phyloP scores from a whole-genome alignment of 2,329 filamentous ascomycete species.

The Rhynchosporium agropyri region DNA sequence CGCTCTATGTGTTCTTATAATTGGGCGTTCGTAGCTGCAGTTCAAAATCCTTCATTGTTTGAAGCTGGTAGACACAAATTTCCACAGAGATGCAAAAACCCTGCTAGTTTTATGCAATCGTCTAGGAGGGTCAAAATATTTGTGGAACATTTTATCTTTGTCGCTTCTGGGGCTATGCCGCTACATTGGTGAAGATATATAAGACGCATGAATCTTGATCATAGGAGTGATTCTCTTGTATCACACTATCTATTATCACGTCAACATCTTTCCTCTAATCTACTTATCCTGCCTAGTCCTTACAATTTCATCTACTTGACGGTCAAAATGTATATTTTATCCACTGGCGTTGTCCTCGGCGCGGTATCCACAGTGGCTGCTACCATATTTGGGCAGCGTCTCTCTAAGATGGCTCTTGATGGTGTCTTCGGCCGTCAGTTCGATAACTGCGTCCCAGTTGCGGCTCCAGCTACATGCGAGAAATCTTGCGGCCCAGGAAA shows the following conservation, averaged over 20 bases:
- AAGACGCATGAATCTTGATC: neutral
- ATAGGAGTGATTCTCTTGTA: neutral
- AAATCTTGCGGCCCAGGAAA: slow-evolving; percentile 16
- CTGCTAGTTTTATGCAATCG: slow-evolving; percentile 12
- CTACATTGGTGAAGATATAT: neutral
- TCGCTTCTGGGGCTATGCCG: neutral
- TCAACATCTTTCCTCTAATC: neutral
- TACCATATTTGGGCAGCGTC: slow-evolving; percentile 9
- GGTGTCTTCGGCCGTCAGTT: slow-evolving; percentile 9
- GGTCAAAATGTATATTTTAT: slow-evolving; percentile 7
- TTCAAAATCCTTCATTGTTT: neutral
- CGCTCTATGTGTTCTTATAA: neutral
- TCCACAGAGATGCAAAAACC: neutral
- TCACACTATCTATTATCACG: neutral
- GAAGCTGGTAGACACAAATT: neutral
- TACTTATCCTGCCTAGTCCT: neutral
- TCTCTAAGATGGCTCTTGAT: slow-evolving; percentile 14
- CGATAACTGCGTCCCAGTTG: slow-evolving; percentile 11
- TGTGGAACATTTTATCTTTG: neutral
- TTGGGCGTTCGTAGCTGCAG: slow-evolving; percentile 2
- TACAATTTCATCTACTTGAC: neutral
- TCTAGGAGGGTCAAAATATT: neutral
- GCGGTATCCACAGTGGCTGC: slow-evolving; percentile 9
- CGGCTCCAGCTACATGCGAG: slow-evolving; percentile 16
- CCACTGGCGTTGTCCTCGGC: slow-evolving; percentile 5